Evolutionary conservation across 2,329 filamentous ascomycete species (phyloP).

Genomic region (Torrubiellomyces zombiae): DNA sequence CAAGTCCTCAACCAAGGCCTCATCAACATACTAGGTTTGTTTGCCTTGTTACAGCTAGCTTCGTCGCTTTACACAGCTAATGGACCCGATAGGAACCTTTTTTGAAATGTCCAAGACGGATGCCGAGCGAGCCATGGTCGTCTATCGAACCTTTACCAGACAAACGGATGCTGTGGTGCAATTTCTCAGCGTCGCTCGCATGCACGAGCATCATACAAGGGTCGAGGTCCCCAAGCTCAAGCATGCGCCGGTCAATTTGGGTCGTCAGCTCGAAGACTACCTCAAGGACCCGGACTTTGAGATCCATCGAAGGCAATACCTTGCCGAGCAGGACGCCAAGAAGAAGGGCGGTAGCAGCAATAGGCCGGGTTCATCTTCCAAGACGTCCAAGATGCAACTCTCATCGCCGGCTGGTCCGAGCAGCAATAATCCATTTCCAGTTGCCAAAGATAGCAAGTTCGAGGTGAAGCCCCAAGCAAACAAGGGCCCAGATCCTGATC

Average conservation of each 20-base stretch:
- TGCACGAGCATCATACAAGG: slow-evolving; percentile 81
- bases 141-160: slow-evolving; percentile 82
- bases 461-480: slow-evolving; percentile 28
- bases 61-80: slow-evolving; percentile 6
- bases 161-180: slow-evolving; percentile 89
- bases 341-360: slow-evolving; percentile 31
- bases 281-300: slow-evolving; percentile 91
- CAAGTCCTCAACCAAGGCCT: slow-evolving; percentile 93
- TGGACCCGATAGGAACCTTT: slow-evolving; percentile 56
- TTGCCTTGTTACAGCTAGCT: slow-evolving; percentile 3
- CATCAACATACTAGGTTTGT: slow-evolving; percentile 83
- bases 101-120: slow-evolving; percentile 96
- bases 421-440: slow-evolving; percentile 25
- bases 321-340: slow-evolving; percentile 68
- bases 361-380: slow-evolving; percentile 12
- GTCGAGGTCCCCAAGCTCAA: slow-evolving; percentile 94
- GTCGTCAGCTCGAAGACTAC: slow-evolving; percentile 83
- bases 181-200: slow-evolving; percentile 71
- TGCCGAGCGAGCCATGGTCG: slow-evolving; percentile 76
- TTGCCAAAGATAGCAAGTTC: slow-evolving; percentile 15
- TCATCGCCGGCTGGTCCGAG: slow-evolving; percentile 15
- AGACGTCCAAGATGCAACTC: slow-evolving; percentile 16
- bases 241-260: slow-evolving; percentile 85
- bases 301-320: slow-evolving; percentile 76
- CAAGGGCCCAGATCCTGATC: slow-evolving; percentile 55